phyloP scores from a whole-genome alignment of 164 flowering plant species.

The Chimonanthus salicifolius region DNA sequence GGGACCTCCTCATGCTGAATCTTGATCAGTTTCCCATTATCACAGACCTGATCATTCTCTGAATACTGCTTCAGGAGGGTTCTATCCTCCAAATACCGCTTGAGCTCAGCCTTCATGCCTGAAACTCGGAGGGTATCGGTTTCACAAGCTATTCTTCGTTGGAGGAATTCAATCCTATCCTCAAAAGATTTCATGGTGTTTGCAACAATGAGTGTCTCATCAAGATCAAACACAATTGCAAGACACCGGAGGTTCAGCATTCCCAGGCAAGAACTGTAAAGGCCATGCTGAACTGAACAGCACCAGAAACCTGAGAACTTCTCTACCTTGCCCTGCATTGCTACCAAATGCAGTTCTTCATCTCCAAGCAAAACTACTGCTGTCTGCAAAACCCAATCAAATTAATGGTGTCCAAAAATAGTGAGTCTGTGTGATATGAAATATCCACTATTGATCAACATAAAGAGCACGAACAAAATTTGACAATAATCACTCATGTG shows the following conservation, averaged over 20 bases:
- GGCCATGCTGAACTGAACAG: slow-evolving; percentile 51
- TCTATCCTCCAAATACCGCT: slow-evolving; percentile 73
- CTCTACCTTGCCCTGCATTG: slow-evolving; percentile 85
- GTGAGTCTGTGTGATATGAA: neutral
- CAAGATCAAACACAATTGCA: slow-evolving; percentile 90
- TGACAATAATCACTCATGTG: neutral
- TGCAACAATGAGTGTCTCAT: slow-evolving; percentile 96
- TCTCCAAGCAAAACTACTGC: slow-evolving; percentile 73
- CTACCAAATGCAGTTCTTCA: slow-evolving; percentile 88
- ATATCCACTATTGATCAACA: too few relatives aligned
- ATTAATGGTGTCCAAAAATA: neutral
- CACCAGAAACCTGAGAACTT: slow-evolving; percentile 90
- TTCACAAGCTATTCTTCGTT: slow-evolving; percentile 60
- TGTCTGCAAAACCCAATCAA: slow-evolving; percentile 38
- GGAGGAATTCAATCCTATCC: slow-evolving; percentile 72
- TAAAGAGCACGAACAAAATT: slow-evolving; percentile 2
- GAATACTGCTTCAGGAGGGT: slow-evolving; percentile 72
- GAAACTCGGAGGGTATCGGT: slow-evolving; percentile 47
- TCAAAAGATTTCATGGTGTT: slow-evolving; percentile 97
- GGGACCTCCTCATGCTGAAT: slow-evolving; percentile 74
- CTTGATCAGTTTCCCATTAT: slow-evolving; percentile 56
- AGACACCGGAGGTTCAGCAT: slow-evolving; percentile 84
- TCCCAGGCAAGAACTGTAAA: slow-evolving; percentile 57
- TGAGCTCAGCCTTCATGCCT: slow-evolving; percentile 82
- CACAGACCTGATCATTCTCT: slow-evolving; percentile 65